A percentile compares a stretch with the other conserved stretches of the same genome.
phyloP scores from a whole-genome alignment of 371 early-diverging fungal species.

The Syncephalastrum racemosum region DNA sequence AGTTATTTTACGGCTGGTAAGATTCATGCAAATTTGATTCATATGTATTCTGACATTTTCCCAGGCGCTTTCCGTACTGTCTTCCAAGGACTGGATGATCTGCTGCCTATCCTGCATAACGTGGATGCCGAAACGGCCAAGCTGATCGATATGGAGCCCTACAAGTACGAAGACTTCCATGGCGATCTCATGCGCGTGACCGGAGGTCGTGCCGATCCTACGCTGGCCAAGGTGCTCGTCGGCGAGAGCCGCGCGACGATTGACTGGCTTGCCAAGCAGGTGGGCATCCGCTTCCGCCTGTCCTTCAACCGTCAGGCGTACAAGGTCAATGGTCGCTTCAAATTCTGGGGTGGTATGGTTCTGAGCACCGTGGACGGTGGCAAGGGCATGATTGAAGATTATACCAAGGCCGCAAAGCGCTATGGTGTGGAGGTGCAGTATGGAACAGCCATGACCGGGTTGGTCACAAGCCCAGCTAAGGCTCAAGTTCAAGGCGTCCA shows the following conservation, averaged over 20 bases:
- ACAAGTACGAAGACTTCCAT: constrained; percentile 14
- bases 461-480: not conserved
- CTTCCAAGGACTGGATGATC: constrained; percentile 17
- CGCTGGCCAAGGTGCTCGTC: constrained; percentile 12
- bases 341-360: constrained; percentile 25
- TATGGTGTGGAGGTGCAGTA: constrained; percentile 14
- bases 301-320: constrained; percentile 24
- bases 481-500: constrained; percentile 8
- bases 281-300: constrained; percentile 16
- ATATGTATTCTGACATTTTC: not conserved
- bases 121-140: constrained; percentile 14
- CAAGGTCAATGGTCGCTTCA: constrained; percentile 19
- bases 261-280: constrained; percentile 11
- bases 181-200: constrained; percentile 21
- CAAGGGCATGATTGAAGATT: constrained; percentile 17
- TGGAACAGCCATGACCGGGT: constrained; percentile 8
- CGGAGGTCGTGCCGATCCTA: constrained; percentile 16
- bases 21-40: not conserved
- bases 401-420: constrained; percentile 6
- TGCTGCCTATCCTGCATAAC: constrained; percentile 16
- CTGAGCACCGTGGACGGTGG: constrained; percentile 15
- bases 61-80: constrained; percentile 21
- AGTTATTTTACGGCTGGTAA: constrained; percentile 21
- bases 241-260: constrained; percentile 11
- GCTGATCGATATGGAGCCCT: constrained; percentile 21